phyloP scores from a whole-genome alignment of 148 eudicot species.

The Rhododendron kiyosumense region DNA sequence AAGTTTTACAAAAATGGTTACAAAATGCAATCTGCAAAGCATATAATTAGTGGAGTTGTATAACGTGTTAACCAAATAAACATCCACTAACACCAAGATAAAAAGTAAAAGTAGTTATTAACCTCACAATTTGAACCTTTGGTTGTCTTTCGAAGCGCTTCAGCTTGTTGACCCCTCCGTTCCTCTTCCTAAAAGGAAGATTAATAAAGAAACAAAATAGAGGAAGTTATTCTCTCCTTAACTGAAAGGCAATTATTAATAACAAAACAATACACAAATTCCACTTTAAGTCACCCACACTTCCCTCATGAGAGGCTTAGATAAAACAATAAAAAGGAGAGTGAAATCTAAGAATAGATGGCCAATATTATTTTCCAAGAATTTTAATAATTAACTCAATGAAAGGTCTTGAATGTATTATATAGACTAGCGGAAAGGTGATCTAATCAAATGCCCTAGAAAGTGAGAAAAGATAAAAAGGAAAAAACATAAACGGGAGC shows the following conservation, averaged over 20 bases:
- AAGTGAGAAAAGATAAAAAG: not conserved
- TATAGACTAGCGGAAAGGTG: not conserved
- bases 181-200: slow-evolving; percentile 57
- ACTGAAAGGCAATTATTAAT: not conserved
- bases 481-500: not conserved
- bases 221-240: not conserved
- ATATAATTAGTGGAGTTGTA: not conserved
- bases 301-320: not conserved
- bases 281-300: not conserved
- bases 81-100: not conserved
- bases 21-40: not conserved
- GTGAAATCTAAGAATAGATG: not conserved
- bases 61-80: not conserved
- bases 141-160: slow-evolving; percentile 16
- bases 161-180: slow-evolving; percentile 34
- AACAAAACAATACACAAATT: not conserved
- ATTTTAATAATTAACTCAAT: not conserved
- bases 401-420: not conserved
- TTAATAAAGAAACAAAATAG: not conserved
- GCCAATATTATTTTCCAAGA: not conserved
- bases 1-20: not conserved
- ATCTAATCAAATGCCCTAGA: not conserved
- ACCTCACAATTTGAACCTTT: slow-evolving; percentile 29
- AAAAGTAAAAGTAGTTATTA: not conserved
- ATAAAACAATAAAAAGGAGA: not conserved